Percentiles rank a stretch among this genome's conserved stretches.
Conservation (phyloP, 768 basidiomycete species). For the Suillus weaverae region DNA sequence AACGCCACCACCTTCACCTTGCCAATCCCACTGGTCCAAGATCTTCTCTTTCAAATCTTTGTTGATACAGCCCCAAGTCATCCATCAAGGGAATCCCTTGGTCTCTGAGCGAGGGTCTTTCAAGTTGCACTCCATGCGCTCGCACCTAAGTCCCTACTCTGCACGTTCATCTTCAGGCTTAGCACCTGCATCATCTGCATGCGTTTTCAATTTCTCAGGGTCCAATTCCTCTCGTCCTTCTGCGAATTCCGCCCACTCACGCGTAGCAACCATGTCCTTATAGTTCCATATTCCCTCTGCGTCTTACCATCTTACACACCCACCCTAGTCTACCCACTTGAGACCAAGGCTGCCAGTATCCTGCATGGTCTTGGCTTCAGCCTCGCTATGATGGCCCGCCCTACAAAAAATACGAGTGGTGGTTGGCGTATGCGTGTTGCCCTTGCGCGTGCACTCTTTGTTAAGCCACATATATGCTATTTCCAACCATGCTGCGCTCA, state of each 20-base stretch:
- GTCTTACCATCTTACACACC: no score
- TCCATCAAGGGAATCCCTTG: conserved; percentile 41
- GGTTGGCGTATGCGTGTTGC: conserved; percentile 99
- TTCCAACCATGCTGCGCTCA: conserved; percentile 85
- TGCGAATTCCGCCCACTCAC: conserved; percentile 34
- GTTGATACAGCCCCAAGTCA: conserved; percentile 40
- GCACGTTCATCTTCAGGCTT: conserved; percentile 50
- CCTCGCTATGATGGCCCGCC: conserved; percentile 89
- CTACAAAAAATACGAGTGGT: conserved; percentile 98
- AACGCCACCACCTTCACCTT: conserved; percentile 13
- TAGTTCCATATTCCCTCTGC: no score
- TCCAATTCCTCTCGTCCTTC: conserved; percentile 60
- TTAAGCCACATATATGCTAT: conserved; percentile 96
- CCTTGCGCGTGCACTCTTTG: conserved; percentile 90
- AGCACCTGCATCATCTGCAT: conserved; percentile 47
- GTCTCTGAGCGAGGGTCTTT: conserved; percentile 63
- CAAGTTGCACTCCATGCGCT: conserved; percentile 64
- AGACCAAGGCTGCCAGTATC: conserved; percentile 92
- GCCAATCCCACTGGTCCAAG: conserved; percentile 15
- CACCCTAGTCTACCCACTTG: no score
- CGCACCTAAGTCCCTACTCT: conserved; percentile 50
- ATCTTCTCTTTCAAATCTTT: conserved; percentile 16
- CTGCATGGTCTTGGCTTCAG: conserved; percentile 95
- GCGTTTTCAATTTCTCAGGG: conserved; percentile 42
- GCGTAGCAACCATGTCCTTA: conserved; percentile 34